Evolutionary conservation across 441 rosid genomes (phyloP).

Genomic region (Erodium texanum): DNA sequence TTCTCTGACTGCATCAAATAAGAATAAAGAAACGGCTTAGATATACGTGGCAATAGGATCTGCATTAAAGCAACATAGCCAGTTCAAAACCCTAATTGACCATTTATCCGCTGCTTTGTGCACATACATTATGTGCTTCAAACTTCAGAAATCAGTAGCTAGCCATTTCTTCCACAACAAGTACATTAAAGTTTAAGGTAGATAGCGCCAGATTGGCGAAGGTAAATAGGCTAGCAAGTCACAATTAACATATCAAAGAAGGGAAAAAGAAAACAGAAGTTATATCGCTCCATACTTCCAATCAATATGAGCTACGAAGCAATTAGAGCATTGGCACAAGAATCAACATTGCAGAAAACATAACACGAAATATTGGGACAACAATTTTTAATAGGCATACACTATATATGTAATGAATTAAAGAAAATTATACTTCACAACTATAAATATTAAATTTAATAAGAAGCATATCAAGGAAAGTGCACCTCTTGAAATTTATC

Average conservation of each 20-base stretch:
- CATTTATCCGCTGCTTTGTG: background rate
- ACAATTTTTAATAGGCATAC: background rate
- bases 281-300: background rate
- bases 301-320: background rate
- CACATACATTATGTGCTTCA: background rate
- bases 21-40: constrained; percentile 16
- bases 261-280: background rate
- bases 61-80: background rate
- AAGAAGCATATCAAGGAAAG: background rate
- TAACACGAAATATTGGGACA: background rate
- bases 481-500: background rate
- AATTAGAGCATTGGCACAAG: background rate
- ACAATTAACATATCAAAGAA: background rate
- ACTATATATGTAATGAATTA: too few species aligned
- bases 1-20: constrained; percentile 72
- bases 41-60: constrained; percentile 7
- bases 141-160: background rate
- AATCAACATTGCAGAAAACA: background rate
- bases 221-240: background rate
- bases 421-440: background rate
- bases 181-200: background rate
- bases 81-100: background rate
- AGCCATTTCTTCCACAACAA: background rate
- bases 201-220: background rate
- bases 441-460: background rate